Conservation (phyloP, 495 filamentous ascomycete genomes). For the Pyronema omphalodes region DNA sequence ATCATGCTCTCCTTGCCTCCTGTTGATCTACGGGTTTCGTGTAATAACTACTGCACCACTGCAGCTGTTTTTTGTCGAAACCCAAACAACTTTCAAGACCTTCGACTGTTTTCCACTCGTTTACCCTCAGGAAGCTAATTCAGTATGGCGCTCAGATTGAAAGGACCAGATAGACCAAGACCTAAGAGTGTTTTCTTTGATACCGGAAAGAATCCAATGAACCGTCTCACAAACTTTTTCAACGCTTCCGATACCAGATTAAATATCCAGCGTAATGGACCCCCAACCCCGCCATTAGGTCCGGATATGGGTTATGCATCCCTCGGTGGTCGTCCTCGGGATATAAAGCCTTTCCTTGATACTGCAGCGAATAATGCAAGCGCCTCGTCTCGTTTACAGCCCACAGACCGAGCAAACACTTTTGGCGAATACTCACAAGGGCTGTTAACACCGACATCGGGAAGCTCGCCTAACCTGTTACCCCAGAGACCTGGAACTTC, state of each 20-base stretch:
- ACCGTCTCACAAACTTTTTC: conserved; percentile 5
- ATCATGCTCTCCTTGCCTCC: too few species aligned
- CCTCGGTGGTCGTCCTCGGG: neutral
- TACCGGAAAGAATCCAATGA: neutral
- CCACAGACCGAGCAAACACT: too few species aligned
- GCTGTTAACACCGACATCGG: neutral
- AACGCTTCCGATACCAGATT: neutral
- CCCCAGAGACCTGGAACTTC: neutral
- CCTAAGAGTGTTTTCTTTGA: conserved; percentile 1
- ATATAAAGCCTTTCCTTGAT: too few species aligned
- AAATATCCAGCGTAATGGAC: neutral
- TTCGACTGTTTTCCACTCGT: too few species aligned
- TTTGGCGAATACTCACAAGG: neutral
- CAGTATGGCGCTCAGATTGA: too few species aligned
- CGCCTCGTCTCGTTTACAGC: too few species aligned
- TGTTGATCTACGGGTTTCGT: too few species aligned
- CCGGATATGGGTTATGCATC: neutral
- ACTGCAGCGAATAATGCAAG: too few species aligned
- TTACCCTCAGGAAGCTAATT: too few species aligned
- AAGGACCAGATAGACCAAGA: neutral
- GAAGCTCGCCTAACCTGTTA: neutral
- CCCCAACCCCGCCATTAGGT: conserved; percentile 1
- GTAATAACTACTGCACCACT: too few species aligned
- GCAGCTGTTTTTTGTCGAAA: too few species aligned
- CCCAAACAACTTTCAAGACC: too few species aligned